Conservation (phyloP, 2,329 filamentous ascomycete genomes). For the Lachnellula willkommii region DNA sequence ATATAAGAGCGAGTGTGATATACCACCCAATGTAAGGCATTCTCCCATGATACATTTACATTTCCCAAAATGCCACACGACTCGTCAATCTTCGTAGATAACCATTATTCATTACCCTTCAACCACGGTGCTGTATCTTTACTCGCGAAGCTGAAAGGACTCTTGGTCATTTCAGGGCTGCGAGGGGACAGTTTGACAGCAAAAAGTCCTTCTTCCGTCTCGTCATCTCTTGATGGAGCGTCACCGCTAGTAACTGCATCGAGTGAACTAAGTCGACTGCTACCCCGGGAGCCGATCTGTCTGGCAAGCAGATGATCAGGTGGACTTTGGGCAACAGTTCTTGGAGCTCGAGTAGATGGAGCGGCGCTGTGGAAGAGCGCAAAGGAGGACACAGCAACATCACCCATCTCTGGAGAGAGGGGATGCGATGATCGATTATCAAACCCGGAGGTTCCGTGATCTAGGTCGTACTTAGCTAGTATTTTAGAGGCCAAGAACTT, state of each 20-base stretch:
- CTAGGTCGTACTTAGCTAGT: conserved; percentile 7
- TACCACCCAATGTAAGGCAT: conserved; percentile 7
- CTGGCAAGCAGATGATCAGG: conserved; percentile 23
- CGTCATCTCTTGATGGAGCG: conserved; percentile 35
- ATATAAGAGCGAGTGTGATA: conserved; percentile 12
- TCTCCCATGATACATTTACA: neutral
- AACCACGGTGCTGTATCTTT: conserved; percentile 29
- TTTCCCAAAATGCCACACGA: conserved; percentile 6
- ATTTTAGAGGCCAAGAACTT: neutral
- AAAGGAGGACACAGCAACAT: conserved; percentile 59
- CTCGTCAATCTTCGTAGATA: conserved; percentile 6
- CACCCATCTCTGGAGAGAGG: conserved; percentile 57
- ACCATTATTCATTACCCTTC: conserved; percentile 20
- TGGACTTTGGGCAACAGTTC: conserved; percentile 31
- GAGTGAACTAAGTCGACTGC: conserved; percentile 31
- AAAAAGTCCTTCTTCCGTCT: conserved; percentile 76
- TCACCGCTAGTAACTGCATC: conserved; percentile 33
- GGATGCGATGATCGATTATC: conserved; percentile 33
- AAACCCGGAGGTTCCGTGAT: neutral
- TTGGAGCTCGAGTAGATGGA: conserved; percentile 37
- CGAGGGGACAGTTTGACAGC: conserved; percentile 81
- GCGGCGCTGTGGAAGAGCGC: conserved; percentile 49
- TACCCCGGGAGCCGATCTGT: conserved; percentile 16
- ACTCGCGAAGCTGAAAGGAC: conserved; percentile 61
- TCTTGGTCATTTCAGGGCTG: conserved; percentile 78